Evolutionary conservation across 2,329 filamentous ascomycete genomes (phyloP), one percentile per base, ranked within the genome.

Genomic region (Leptodontidium sp.): DNA sequence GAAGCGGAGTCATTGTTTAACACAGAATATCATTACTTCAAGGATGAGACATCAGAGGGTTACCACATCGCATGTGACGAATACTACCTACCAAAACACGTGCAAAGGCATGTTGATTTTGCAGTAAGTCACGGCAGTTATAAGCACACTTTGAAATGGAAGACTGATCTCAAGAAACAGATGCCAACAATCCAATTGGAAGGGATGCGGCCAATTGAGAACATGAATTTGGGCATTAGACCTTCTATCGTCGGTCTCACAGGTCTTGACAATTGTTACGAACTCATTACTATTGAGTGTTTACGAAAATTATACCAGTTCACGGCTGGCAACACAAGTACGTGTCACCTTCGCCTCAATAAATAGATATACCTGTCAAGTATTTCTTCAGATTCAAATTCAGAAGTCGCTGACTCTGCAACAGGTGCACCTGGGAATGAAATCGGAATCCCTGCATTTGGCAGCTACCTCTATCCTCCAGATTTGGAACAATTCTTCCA

Each of bases 281-380:
- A 77, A n/a, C 81, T 84, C 71, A 86, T 88, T 71, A 88, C 86
- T 0, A 85, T 86, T 0, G 82, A 82, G 58, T 89, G 87, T 71
- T 80, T 87, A 68, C 81, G 81, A 47, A 82, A 83, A 12, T 76
- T 87, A 21, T 87, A 87, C 72, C 73, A 78, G 1, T 83, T 84
- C 65, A 80, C 83, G n/a, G 70, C 79, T 7, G 81, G 81, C 11
- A 77, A 76, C 4, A 76, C 77, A 8, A 76, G 77, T 52, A 26
- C 29, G 29, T 4, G 29, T 32, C 29, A 32, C 29, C 29, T 32
- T 32, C 29, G 29, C 29, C 29, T 32, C 29, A 32, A 32, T 32
- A 32, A 32, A 32, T 32, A 32, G 6, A 32, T 32, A 32, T 32
- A 32, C 29, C 29, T 32, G 29, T 32, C 3, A 6, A 32, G 1